Evolutionary conservation across 2,329 filamentous ascomycete genomes (phyloP).

Genomic region (Colletotrichum lupini): DNA sequence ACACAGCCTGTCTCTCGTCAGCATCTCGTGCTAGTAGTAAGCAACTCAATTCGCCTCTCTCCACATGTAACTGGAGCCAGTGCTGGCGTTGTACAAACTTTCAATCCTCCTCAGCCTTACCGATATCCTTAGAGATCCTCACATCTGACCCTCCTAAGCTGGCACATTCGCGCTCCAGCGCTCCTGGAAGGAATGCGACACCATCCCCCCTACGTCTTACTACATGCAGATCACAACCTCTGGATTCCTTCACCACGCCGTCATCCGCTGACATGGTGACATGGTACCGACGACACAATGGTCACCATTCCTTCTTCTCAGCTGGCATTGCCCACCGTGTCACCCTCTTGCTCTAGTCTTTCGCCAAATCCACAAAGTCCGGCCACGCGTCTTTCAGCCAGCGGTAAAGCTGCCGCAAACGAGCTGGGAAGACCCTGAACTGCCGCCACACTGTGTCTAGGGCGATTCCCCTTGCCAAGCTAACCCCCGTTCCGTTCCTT

Average conservation of each 20-base stretch:
- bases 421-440: background rate
- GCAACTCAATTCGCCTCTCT: background rate
- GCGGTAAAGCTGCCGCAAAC: background rate
- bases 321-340: background rate
- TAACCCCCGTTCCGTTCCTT: background rate
- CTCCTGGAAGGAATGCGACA: background rate
- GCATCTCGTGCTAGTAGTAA: background rate
- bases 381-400: background rate
- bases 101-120: constrained; percentile 1
- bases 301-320: background rate
- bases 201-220: background rate
- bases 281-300: background rate
- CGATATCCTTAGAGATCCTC: background rate
- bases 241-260: background rate
- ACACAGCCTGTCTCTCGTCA: background rate
- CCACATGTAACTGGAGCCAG: background rate
- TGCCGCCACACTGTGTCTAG: background rate
- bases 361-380: background rate
- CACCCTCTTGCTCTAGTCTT: background rate
- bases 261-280: background rate
- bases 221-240: background rate
- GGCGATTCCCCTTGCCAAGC: background rate
- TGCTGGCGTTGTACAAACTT: background rate
- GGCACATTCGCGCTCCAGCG: background rate
- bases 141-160: background rate